Base-by-base conservation (phyloP, 768 basidiomycete species). In the Tricholoma saponaceum region DNA sequence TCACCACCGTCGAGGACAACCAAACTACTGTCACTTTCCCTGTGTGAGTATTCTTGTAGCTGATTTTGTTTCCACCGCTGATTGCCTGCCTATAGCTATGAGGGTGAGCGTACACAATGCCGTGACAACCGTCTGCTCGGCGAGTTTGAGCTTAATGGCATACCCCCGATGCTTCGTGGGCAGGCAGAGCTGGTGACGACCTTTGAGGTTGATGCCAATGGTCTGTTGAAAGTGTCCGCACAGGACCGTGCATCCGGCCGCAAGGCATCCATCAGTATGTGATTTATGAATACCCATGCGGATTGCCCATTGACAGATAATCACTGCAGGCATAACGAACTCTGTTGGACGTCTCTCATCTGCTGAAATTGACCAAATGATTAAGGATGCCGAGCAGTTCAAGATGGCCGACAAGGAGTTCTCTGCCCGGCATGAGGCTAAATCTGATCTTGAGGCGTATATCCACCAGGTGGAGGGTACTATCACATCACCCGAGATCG, bases 1-100 rank as follows among this genome's bases (percentile, higher is more conserved):
- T 99, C 84, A 99, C 97, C 66, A 99, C 97, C 55, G 97, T 99
- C 62, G 97, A 99, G 85, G 97, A 99, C 83, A 99, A 98, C 83
- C 97, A 98, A 79, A 99, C 97, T 60, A 96, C 92, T 60, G 97
- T 99, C 79, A 98, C 96, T 63, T 99, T 98, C 93, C 97, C 97
- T 67, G 97, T 99, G 85, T 89, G 78, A 69, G 85, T 70, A 10
- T 14, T 32, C 39, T 62, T 33, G 49, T 10, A 22, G 14, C 25
- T 16, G 44, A 12, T 44, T 37, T 18, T 53, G n/a, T 51, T 33
- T 18, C 0, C 18, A n/a, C 33, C 46, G 10, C 14, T 59, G 23
- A 60, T 49, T 49, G 54, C 57, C 30, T 46, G 1, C 39, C 28
- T 18, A 25, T 61, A 88, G 86, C 46, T 98, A 99, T 78, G 97